Conservation (phyloP, 2,329 filamentous ascomycete genomes). For the Myriangium duriaei region DNA sequence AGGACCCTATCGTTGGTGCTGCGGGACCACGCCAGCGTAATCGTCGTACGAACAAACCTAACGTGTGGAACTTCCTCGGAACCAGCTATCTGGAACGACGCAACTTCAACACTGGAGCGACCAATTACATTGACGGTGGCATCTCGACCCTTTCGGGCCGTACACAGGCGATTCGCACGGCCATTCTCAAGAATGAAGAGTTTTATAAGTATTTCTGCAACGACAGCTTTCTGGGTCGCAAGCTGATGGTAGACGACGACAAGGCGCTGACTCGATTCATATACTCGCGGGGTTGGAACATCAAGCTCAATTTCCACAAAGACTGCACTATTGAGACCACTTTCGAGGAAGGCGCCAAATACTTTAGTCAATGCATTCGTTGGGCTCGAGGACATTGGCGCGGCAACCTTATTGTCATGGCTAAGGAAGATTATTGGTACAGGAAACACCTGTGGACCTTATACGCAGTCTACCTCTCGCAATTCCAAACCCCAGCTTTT, state of each 20-base stretch:
- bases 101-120: constrained; percentile 48
- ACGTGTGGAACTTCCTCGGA: constrained; percentile 42
- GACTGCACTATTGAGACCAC: constrained; percentile 41
- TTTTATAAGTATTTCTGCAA: constrained; percentile 36
- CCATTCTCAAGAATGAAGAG: constrained; percentile 32
- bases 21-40: constrained; percentile 47
- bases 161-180: constrained; percentile 39
- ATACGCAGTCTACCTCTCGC: constrained; percentile 44
- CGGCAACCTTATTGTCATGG: constrained; percentile 40
- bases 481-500: constrained; percentile 44
- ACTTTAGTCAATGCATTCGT: constrained; percentile 40
- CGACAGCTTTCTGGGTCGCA: constrained; percentile 40
- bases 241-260: constrained; percentile 46
- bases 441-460: constrained; percentile 37
- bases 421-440: constrained; percentile 23
- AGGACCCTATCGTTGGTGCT: constrained; percentile 37
- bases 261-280: constrained; percentile 48
- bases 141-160: constrained; percentile 47
- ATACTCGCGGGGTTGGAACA: constrained; percentile 37
- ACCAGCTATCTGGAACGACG: constrained; percentile 48
- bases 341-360: constrained; percentile 40
- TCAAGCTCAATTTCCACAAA: constrained; percentile 41
- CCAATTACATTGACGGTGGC: constrained; percentile 45
- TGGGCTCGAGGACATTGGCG: constrained; percentile 50
- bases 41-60: constrained; percentile 23